Evolutionary conservation across 768 basidiomycete species (phyloP).

Genomic region (Agaricus bisporus): DNA sequence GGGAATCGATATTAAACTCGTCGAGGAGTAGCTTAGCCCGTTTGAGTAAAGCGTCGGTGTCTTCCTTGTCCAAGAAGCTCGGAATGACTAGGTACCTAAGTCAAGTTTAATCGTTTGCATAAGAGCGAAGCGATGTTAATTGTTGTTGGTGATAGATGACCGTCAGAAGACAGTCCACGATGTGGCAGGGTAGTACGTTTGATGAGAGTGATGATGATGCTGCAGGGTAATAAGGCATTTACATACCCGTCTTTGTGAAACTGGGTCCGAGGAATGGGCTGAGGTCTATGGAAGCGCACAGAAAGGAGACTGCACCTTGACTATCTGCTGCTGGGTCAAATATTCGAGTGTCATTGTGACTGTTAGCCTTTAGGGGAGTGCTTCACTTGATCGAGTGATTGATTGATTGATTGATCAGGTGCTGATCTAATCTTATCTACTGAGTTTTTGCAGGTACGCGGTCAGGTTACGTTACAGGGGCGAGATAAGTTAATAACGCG

Average conservation of each 20-base stretch:
- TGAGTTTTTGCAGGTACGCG: too few relatives aligned
- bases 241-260: constrained; percentile 26
- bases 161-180: neutral
- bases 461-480: too few relatives aligned
- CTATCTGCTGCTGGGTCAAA: constrained; percentile 50
- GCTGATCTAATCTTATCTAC: constrained; percentile 9
- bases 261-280: constrained; percentile 11
- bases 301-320: constrained; percentile 35
- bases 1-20: constrained; percentile 71
- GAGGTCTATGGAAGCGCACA: neutral
- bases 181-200: neutral
- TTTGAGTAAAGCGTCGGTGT: constrained; percentile 53
- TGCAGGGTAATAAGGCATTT: constrained; percentile 6
- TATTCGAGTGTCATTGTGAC: constrained; percentile 26
- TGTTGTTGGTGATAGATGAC: neutral
- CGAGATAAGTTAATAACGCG: too few relatives aligned
- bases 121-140: neutral
- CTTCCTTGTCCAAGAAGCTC: constrained; percentile 55
- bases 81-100: constrained; percentile 76
- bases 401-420: neutral
- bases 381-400: neutral
- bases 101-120: neutral
- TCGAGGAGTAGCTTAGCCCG: constrained; percentile 73
- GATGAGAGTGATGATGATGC: neutral
- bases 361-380: neutral